phyloP scores from a whole-genome alignment of 2,329 filamentous ascomycete species.

The Colletotrichum tabaci region DNA sequence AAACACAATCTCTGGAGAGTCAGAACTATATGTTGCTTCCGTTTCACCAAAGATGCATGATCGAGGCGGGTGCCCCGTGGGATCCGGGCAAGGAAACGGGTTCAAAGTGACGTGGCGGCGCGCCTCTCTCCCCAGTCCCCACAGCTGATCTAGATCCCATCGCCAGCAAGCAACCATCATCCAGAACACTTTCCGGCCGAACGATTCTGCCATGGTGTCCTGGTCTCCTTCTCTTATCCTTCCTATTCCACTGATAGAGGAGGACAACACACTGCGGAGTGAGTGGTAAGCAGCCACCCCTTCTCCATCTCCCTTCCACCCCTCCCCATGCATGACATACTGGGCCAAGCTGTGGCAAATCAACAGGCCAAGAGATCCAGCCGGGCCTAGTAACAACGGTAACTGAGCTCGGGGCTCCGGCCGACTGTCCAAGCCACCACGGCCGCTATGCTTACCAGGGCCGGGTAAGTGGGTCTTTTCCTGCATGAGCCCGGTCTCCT shows the following conservation, averaged over 20 bases:
- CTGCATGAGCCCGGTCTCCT: slow-evolving; percentile 9
- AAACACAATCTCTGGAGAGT: background rate
- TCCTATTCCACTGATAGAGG: background rate
- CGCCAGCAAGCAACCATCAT: background rate
- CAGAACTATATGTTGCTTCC: background rate
- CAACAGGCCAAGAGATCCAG: background rate
- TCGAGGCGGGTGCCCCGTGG: background rate
- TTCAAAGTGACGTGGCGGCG: slow-evolving; percentile 2
- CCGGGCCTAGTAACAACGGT: no score
- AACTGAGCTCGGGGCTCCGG: background rate
- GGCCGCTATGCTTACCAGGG: background rate
- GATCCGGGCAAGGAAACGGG: background rate
- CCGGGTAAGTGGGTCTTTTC: background rate
- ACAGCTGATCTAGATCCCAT: slow-evolving; percentile 10
- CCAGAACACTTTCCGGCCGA: background rate
- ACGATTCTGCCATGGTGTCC: no score
- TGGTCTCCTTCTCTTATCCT: no score
- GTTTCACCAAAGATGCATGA: background rate
- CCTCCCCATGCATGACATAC: background rate
- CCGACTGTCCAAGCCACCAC: background rate
- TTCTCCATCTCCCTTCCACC: no score
- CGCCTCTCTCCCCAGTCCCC: background rate
- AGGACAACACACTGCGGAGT: background rate
- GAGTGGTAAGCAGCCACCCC: background rate
- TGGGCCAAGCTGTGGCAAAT: background rate